Percentiles rank a stretch among this genome's conserved stretches.
Evolutionary conservation across 768 basidiomycete species (phyloP).

Genomic region (Rickenella mellea): DNA sequence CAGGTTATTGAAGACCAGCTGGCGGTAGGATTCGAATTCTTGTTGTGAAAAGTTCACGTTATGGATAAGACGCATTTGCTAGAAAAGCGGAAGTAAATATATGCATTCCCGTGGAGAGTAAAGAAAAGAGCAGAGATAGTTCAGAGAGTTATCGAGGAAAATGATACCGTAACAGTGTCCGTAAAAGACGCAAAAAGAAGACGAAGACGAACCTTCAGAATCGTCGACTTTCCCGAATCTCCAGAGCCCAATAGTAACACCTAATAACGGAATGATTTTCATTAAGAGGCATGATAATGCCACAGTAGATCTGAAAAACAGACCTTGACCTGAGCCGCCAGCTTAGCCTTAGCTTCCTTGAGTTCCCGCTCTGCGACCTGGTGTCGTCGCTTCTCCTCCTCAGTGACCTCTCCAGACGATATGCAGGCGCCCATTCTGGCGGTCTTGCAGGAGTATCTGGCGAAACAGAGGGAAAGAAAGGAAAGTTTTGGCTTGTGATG

Average conservation of each 20-base stretch:
- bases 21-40: conserved; percentile 85
- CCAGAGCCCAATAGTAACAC: conserved; percentile 87
- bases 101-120: not conserved
- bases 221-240: conserved; percentile 88
- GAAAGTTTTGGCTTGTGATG: not conserved
- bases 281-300: not conserved
- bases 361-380: conserved; percentile 69
- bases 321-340: conserved; percentile 73
- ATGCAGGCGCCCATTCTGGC: conserved; percentile 69
- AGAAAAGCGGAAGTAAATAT: conserved; percentile 1
- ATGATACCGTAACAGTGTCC: not conserved
- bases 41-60: conserved; percentile 68
- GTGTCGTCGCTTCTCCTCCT: conserved; percentile 59
- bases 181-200: not conserved
- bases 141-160: not conserved
- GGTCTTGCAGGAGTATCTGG: not conserved
- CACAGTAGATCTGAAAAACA: conserved; percentile 2
- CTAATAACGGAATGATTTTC: conserved; percentile 25
- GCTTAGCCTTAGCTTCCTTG: conserved; percentile 66
- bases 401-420: conserved; percentile 59
- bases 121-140: not conserved
- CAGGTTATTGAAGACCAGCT: conserved; percentile 88
- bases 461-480: not conserved
- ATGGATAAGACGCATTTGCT: conserved; percentile 98
- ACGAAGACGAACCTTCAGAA: conserved; percentile 58